Evolutionary conservation across 2,329 filamentous ascomycete species (phyloP), one percentile per base, ranked within the genome.

Genomic region (Alternaria sp.): DNA sequence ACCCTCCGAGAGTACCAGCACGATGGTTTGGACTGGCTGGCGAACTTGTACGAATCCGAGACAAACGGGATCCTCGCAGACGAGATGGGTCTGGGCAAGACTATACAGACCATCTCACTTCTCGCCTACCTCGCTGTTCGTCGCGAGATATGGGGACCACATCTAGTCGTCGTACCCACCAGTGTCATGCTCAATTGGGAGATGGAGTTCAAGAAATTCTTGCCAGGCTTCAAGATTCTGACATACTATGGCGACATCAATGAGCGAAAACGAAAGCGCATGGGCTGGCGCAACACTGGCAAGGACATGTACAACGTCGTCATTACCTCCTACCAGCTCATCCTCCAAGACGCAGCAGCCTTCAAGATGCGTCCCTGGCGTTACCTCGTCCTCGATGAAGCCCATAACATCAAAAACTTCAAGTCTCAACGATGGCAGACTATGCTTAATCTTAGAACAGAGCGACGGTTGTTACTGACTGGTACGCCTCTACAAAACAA

Each of bases 101-200:
- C 96, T 0, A 98, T 99, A 50, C 96, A 99, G 78, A 99, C 96
- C 0, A 99, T 99, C 73, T 91, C 96, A 4, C 84, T 99, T 4
- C 85, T 99, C 41, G 96, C 96, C 5, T 95, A 99, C 78, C 86
- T 99, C 37, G 96, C 96, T 9, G 94, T 94, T 66, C 87, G 93
- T 43, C 92, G 97, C 76, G 89, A 94, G 74, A 89, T 97, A 6
- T 99, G 96, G 96, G 96, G 96, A 0, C 94, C 96, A 1, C 96
- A 99, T 83, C 84, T 99, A 23, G 93, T 99, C 53, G 92, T 99
- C 64, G 96, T 99, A 2, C 96, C 96, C 2, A 99, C 96, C 3
- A 98, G 94, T 80, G 96, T 99, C 53, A 97, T 99, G 87, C 88
- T 99, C 68, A 99, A 99, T 77, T 99, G 96, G 96, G 96, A 99